Percentiles rank a stretch among this genome's conserved stretches.
Evolutionary conservation across 345 rosid species (phyloP).

Genomic region (Toxicodendron radicans): DNA sequence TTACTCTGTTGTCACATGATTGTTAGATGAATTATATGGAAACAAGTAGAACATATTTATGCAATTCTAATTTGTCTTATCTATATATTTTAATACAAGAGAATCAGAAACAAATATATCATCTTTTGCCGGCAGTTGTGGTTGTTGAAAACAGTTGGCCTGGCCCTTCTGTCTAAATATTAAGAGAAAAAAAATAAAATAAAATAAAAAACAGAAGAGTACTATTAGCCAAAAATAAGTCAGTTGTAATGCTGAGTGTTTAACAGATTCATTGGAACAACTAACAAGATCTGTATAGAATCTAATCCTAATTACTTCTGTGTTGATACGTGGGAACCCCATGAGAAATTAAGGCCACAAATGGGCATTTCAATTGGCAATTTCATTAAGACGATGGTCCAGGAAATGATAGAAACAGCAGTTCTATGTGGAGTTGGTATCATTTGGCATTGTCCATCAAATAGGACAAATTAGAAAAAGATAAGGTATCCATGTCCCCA

Average conservation of each 20-base stretch:
- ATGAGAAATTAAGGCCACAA: no score
- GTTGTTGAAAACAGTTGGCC: conserved; percentile 12
- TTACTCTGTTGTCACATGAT: neutral
- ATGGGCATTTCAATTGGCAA: neutral
- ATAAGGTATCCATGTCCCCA: neutral
- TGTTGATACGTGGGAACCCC: no score
- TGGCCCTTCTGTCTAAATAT: neutral
- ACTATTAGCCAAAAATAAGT: neutral
- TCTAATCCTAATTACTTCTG: no score
- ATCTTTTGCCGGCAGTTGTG: neutral
- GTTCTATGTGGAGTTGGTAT: neutral
- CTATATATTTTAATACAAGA: neutral
- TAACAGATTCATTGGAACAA: neutral
- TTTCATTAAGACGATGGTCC: neutral
- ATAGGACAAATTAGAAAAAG: neutral
- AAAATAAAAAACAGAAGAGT: no score
- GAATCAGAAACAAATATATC: neutral
- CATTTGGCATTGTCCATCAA: neutral
- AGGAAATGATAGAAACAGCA: neutral
- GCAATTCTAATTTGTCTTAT: neutral
- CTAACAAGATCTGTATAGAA: no score
- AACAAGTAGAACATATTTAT: neutral
- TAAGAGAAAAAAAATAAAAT: no score
- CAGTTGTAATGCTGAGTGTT: neutral
- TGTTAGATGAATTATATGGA: neutral